These are phyloP conservation scores for Cucurbita argyrosperma DNA, from an alignment of 306 rosid genomes.

Conservation along the genomic window DNA sequence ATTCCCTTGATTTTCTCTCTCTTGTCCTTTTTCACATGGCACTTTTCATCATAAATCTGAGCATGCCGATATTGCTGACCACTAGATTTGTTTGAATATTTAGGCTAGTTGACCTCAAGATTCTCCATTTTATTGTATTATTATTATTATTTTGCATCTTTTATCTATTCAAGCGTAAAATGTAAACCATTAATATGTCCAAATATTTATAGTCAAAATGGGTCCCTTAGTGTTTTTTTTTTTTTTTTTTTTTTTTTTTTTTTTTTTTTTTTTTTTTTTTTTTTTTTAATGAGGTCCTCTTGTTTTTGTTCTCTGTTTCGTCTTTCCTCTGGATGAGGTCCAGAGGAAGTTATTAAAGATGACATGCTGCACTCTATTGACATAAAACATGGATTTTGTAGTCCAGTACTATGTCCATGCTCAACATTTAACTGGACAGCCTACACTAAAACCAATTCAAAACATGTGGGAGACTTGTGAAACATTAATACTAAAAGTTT, in stretches of 20 bases:
- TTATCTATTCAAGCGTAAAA: background rate
- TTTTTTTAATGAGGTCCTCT: no score
- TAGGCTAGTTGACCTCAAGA: background rate
- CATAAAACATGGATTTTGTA: background rate
- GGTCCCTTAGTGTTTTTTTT: background rate
- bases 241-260: no score
- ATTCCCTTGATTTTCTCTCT: background rate
- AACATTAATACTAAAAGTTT: background rate
- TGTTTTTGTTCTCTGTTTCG: no score
- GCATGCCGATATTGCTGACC: conserved; percentile 3
- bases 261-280: no score
- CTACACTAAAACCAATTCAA: background rate
- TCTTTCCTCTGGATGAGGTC: no score
- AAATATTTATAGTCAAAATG: background rate
- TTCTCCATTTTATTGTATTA: background rate
- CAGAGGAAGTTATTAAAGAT: no score
- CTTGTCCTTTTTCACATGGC: background rate
- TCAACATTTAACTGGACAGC: background rate
- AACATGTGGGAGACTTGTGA: background rate
- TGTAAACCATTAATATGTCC: background rate
- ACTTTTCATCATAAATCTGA: background rate
- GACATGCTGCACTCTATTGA: background rate
- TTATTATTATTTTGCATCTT: background rate
- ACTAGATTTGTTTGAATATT: background rate
- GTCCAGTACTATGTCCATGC: background rate